Conservation (phyloP, 495 filamentous ascomycete genomes). For the Trichoderma gamsii region DNA sequence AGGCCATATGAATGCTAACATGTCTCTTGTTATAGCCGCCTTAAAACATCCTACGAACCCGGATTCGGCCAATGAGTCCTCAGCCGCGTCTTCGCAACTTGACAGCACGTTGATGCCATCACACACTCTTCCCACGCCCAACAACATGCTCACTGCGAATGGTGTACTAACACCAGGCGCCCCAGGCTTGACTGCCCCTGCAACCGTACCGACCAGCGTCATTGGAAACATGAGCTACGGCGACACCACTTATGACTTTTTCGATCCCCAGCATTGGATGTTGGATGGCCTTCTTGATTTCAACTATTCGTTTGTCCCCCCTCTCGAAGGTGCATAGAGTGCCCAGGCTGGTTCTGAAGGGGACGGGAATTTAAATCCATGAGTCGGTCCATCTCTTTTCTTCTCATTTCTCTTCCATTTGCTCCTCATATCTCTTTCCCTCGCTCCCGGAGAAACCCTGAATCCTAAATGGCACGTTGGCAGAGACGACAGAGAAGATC, state of each 20-base stretch:
- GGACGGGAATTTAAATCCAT: not conserved
- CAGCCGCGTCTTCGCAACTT: constrained; percentile 57
- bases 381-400: constrained; percentile 10
- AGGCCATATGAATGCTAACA: constrained; percentile 31
- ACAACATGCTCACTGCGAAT: constrained; percentile 33
- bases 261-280: constrained; percentile 87
- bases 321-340: constrained; percentile 41
- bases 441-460: not conserved
- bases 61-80: constrained; percentile 68
- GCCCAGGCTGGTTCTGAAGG: constrained; percentile 6
- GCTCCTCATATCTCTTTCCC: not conserved
- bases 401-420: not conserved
- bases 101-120: constrained; percentile 46
- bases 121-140: constrained; percentile 28
- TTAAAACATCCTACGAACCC: constrained; percentile 84
- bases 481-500: constrained; percentile 5
- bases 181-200: constrained; percentile 37
- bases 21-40: constrained; percentile 41
- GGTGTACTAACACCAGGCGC: constrained; percentile 43
- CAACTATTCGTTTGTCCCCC: constrained; percentile 54
- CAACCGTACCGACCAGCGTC: constrained; percentile 35
- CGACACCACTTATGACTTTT: constrained; percentile 70
- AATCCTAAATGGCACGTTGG: constrained; percentile 4
- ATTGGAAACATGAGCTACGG: constrained; percentile 48
- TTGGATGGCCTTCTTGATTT: constrained; percentile 78